phyloP scores from a whole-genome alignment of 345 rosid genomes.

The Turnera subulata region DNA sequence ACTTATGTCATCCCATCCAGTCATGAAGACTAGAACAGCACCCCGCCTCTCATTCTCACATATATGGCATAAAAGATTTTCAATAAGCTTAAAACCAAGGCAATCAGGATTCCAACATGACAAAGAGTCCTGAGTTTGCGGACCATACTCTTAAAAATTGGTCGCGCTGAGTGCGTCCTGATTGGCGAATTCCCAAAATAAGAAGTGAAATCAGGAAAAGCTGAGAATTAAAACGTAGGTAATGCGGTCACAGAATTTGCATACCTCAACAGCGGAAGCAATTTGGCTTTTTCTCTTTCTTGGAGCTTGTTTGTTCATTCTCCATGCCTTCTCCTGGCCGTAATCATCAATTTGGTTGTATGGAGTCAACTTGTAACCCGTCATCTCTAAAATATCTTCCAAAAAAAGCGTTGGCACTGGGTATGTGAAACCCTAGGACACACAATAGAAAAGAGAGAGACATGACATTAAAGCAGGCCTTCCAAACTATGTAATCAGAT shows the following conservation, averaged over 20 bases:
- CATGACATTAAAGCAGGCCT: constrained; percentile 6
- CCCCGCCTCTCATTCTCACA: constrained; percentile 77
- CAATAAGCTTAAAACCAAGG: constrained; percentile 89
- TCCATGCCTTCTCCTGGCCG: constrained; percentile 89
- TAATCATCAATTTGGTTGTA: constrained; percentile 86
- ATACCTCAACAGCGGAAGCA: constrained; percentile 83
- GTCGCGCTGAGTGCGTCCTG: constrained; percentile 78
- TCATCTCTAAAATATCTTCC: constrained; percentile 76
- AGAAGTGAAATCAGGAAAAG: constrained; percentile 14
- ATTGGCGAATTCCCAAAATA: constrained; percentile 17
- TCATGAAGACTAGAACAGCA: constrained; percentile 86
- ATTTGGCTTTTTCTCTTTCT: constrained; percentile 86
- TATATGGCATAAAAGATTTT: constrained; percentile 53
- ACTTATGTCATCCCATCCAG: constrained; percentile 96
- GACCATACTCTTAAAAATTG: constrained; percentile 54
- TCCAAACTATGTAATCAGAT: background rate
- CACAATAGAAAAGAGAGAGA: constrained; percentile 18
- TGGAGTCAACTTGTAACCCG: constrained; percentile 64
- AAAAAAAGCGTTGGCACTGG: constrained; percentile 68
- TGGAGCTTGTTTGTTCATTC: constrained; percentile 72
- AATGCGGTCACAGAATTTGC: constrained; percentile 6
- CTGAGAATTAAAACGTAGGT: constrained; percentile 1
- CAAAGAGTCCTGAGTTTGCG: constrained; percentile 65
- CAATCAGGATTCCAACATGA: constrained; percentile 91
- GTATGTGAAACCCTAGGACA: constrained; percentile 72